These are phyloP conservation scores for Amanita rimosa DNA, from an alignment of 768 basidiomycete species.

Conservation along the genomic window DNA sequence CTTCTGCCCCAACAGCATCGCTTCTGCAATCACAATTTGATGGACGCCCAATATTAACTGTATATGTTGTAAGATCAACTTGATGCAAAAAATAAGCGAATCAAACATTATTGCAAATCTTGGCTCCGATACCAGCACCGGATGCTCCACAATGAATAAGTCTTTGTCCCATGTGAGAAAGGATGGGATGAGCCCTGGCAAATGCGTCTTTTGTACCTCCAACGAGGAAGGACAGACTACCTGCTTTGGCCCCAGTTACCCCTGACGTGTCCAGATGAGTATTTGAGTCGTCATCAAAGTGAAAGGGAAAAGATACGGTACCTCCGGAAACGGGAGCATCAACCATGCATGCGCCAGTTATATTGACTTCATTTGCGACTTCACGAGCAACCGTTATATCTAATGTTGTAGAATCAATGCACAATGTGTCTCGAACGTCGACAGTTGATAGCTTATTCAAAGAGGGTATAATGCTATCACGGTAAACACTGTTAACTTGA, in stretches of 20 bases:
- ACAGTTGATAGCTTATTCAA: slow-evolving; percentile 37
- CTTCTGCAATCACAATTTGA: slow-evolving; percentile 80
- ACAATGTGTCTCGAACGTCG: slow-evolving; percentile 35
- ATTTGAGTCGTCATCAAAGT: neutral
- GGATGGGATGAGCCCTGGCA: slow-evolving; percentile 40
- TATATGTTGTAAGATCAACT: slow-evolving; percentile 6
- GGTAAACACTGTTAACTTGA: slow-evolving; percentile 73
- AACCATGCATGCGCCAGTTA: slow-evolving; percentile 61
- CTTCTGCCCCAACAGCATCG: slow-evolving; percentile 77
- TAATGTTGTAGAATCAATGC: slow-evolving; percentile 87
- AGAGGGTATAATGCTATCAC: slow-evolving; percentile 53
- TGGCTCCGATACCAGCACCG: slow-evolving; percentile 75
- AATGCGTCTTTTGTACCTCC: slow-evolving; percentile 62
- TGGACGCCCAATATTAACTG: slow-evolving; percentile 58
- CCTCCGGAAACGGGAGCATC: slow-evolving; percentile 95
- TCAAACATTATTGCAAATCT: slow-evolving; percentile 80
- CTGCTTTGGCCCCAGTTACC: slow-evolving; percentile 79
- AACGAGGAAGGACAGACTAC: slow-evolving; percentile 84
- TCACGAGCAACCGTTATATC: slow-evolving; percentile 66
- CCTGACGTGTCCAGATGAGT: too few relatives aligned
- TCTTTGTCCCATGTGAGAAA: slow-evolving; percentile 69
- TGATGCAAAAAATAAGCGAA: slow-evolving; percentile 9
- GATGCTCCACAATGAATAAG: slow-evolving; percentile 78
- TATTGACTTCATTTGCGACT: slow-evolving; percentile 43
- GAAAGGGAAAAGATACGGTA: slow-evolving; percentile 21